Conservation (phyloP, 1,284 basidiomycete species). For the Pseudozyma tsukubaensis region DNA sequence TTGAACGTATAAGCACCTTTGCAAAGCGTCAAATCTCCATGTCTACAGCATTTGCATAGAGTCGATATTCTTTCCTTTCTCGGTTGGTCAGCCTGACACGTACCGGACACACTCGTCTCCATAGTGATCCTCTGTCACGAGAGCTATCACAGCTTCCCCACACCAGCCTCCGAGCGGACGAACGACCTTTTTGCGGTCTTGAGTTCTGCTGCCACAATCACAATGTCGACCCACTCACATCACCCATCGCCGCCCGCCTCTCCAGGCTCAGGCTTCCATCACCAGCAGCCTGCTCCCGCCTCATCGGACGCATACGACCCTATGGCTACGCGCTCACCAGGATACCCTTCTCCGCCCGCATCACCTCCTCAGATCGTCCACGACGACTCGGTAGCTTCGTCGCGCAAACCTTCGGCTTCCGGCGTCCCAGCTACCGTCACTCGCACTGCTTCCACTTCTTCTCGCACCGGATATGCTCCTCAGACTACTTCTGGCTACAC, state of each 20-base stretch:
- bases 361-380: conserved; percentile 36
- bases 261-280: conserved; percentile 24
- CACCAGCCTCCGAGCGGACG: too few species aligned
- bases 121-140: too few species aligned
- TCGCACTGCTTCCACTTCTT: conserved; percentile 29
- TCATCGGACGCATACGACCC: conserved; percentile 8
- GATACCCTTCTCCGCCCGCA: conserved; percentile 43
- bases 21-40: too few species aligned
- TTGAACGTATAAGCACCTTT: too few species aligned
- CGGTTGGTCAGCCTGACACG: too few species aligned
- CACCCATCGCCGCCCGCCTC: conserved; percentile 46
- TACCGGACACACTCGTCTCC: too few species aligned
- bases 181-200: too few species aligned
- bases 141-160: too few species aligned
- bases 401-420: conserved; percentile 19
- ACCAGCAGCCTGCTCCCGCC: conserved; percentile 13
- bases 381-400: conserved; percentile 4
- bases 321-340: conserved; percentile 31
- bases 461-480: conserved; percentile 16
- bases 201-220: neutral
- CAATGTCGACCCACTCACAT: conserved; percentile 29
- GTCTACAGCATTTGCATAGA: too few species aligned
- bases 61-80: too few species aligned
- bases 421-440: conserved; percentile 21
- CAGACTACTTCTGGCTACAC: conserved; percentile 24